These are phyloP conservation scores for Hypoxylon sp. DNA, from an alignment of 2,329 filamentous ascomycete genomes.

Conservation along the genomic window DNA sequence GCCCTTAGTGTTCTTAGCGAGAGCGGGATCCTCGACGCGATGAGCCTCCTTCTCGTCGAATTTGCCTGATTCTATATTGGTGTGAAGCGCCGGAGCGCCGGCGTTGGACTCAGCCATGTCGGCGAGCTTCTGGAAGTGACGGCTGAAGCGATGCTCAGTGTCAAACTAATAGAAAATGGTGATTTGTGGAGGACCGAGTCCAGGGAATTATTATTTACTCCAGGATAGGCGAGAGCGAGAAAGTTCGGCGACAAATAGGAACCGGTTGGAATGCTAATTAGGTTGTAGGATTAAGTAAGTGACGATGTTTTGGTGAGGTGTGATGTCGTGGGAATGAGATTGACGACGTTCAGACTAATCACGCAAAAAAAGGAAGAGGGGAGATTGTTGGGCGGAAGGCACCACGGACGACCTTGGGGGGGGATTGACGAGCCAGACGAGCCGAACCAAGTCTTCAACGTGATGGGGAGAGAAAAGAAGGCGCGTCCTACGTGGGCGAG, in stretches of 20 bases:
- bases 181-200: conserved; percentile 33
- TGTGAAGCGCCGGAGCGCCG: conserved; percentile 72
- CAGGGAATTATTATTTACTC: conserved; percentile 31
- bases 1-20: conserved; percentile 59
- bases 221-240: conserved; percentile 37
- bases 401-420: conserved; percentile 51
- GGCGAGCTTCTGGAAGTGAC: conserved; percentile 49
- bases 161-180: conserved; percentile 38
- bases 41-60: conserved; percentile 74
- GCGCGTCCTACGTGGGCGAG: conserved; percentile 42
- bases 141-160: conserved; percentile 42
- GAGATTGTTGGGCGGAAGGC: conserved; percentile 50
- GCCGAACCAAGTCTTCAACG: conserved; percentile 49
- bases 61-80: conserved; percentile 74
- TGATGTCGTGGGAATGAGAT: conserved; percentile 38
- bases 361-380: conserved; percentile 46
- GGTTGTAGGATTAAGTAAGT: conserved; percentile 38
- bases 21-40: conserved; percentile 54
- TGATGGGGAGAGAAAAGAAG: conserved; percentile 44
- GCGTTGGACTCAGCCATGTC: conserved; percentile 70
- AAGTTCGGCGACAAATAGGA: conserved; percentile 32
- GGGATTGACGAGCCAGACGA: conserved; percentile 49
- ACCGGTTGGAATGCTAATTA: conserved; percentile 50
- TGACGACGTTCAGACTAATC: conserved; percentile 44
- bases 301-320: conserved; percentile 42